Evolutionary conservation across 1,284 basidiomycete species (phyloP).

Genomic region (Exobasidium rhododendri): DNA sequence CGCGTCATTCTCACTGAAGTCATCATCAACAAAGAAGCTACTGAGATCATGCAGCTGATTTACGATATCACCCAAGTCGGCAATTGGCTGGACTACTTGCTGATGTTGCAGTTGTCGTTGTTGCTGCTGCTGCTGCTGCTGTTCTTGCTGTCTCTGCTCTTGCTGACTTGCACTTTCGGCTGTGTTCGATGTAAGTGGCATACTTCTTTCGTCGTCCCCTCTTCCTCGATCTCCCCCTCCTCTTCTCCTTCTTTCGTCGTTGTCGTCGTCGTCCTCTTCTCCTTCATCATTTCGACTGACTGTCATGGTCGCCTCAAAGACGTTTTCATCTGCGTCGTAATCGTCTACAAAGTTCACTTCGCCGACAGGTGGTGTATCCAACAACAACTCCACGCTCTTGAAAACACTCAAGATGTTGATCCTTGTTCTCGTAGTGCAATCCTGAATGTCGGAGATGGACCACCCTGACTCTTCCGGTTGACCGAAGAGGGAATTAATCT

Average conservation of each 20-base stretch:
- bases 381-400: slow-evolving; percentile 42
- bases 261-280: slow-evolving; percentile 8
- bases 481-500: slow-evolving; percentile 29
- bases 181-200: no score
- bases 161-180: background rate
- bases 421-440: slow-evolving; percentile 37
- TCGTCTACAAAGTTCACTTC: slow-evolving; percentile 44
- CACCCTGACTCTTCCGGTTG: slow-evolving; percentile 45
- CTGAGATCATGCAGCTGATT: slow-evolving; percentile 51
- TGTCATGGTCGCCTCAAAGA: slow-evolving; percentile 4
- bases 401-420: slow-evolving; percentile 47
- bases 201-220: background rate
- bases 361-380: slow-evolving; percentile 36
- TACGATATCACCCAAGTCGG: slow-evolving; percentile 42
- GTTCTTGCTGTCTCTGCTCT: background rate
- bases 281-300: background rate
- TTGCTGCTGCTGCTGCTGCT: background rate
- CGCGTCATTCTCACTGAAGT: slow-evolving; percentile 5
- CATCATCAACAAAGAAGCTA: slow-evolving; percentile 47
- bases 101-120: background rate
- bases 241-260: background rate
- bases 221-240: background rate
- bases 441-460: slow-evolving; percentile 45
- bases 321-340: slow-evolving; percentile 12
- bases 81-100: background rate